Base-by-base conservation (phyloP, 192 early-diverging fungal species). In the Kickxella alabastrina region DNA sequence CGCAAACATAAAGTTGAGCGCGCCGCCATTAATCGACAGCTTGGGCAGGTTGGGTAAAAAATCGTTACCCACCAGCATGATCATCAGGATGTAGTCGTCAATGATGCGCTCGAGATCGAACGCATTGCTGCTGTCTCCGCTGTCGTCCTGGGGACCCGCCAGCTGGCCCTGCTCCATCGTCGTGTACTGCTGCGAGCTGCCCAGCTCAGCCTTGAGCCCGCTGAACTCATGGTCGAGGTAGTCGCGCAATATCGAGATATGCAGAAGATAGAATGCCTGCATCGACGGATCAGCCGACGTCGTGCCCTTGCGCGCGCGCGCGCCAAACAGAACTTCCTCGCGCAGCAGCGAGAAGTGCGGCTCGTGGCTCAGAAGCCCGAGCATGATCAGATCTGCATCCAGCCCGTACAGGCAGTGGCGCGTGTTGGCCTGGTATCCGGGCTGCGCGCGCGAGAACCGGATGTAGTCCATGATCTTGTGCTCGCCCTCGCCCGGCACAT, bases 391-490 rank as follows among this genome's bases (percentile, higher is more conserved):
- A 80, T 99, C 96, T 14, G 96, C 94, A 72, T 99, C 96, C 38
- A 97, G 81, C 22, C 96, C 96, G 68, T 99, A 99, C 31, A 99
- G 79, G 71, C 93, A 93, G 58, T 99, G 96, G 36, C 86, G 82
- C 12, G 84, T 88, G 62, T 94, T 94, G 39, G 92, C 84, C 60
- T 91, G 75, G 55, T 95, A 93, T 25, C 83, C 86, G 15, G 86
- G 78, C 60, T 88, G 85, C 4, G 83, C 84, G 29, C 92, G 87
- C 26, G 87, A 77, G 18, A 87, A 78, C 31, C 96, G 89, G 49
- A 99, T 94, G 50, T 87, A 99, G 68, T 99, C 96, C 96, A 99
- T 97, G 52, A 99, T 96, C 69, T 99, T 99, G 80, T 99, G 96
- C 75, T 99, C 96, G 42, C 96, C 96, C 73, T 99, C 96, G 42